phyloP scores from a whole-genome alignment of 345 rosid species.

The Heritiera littoralis region DNA sequence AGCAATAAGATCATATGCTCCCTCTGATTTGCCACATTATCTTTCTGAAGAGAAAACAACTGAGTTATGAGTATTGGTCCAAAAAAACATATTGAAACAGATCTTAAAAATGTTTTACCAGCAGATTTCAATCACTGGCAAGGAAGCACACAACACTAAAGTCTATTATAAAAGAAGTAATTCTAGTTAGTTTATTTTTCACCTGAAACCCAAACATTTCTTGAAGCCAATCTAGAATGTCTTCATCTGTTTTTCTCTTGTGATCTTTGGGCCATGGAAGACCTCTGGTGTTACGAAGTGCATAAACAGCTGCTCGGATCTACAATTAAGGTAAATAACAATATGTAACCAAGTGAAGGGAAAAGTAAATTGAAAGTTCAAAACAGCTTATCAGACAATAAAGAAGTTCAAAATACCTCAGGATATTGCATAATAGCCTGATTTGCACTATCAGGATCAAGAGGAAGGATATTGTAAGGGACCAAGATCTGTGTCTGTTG shows the following conservation, averaged over 20 bases:
- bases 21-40: slow-evolving; percentile 97
- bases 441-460: slow-evolving; percentile 97
- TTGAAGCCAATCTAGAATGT: slow-evolving; percentile 98
- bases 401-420: slow-evolving; percentile 54
- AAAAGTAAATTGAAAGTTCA: slow-evolving; percentile 16
- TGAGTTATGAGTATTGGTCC: slow-evolving; percentile 13
- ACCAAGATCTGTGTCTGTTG: slow-evolving; percentile 91
- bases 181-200: background rate
- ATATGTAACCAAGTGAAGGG: slow-evolving; percentile 6
- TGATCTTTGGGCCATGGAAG: slow-evolving; percentile 95
- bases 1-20: slow-evolving; percentile 93
- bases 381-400: background rate
- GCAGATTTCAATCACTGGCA: background rate
- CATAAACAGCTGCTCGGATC: slow-evolving; percentile 95
- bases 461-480: slow-evolving; percentile 94
- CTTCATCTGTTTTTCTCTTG: slow-evolving; percentile 82
- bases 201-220: slow-evolving; percentile 99
- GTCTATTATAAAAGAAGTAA: background rate
- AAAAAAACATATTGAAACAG: slow-evolving; percentile 4
- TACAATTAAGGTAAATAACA: slow-evolving; percentile 32
- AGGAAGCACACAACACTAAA: background rate
- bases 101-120: slow-evolving; percentile 9
- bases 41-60: slow-evolving; percentile 62
- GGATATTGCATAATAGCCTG: slow-evolving; percentile 98
- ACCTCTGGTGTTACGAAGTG: slow-evolving; percentile 97